A percentile compares a stretch with the other conserved stretches of the same genome.
phyloP scores from a whole-genome alignment of 805 yeast species.

The Pichia deserticola region DNA sequence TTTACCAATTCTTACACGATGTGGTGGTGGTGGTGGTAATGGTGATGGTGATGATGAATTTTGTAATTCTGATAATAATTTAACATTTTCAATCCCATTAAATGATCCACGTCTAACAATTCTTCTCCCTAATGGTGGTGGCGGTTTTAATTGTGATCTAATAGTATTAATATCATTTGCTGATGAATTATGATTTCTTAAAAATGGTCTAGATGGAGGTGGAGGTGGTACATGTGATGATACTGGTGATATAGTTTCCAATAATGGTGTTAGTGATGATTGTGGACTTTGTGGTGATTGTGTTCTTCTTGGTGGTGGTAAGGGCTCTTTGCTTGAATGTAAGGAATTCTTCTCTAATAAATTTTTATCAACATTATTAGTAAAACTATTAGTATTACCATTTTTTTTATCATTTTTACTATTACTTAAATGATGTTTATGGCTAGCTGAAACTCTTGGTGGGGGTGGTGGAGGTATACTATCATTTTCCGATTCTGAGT shows the following conservation, averaged over 20 bases:
- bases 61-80: not conserved
- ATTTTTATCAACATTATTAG: not conserved
- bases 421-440: no score
- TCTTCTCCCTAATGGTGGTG: not conserved
- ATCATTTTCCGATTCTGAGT: not conserved
- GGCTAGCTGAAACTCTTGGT: no score
- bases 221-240: not conserved
- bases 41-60: not conserved
- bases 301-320: not conserved
- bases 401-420: not conserved
- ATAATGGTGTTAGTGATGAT: not conserved
- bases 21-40: conserved; percentile 1
- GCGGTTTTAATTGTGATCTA: not conserved
- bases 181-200: not conserved
- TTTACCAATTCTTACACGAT: not conserved
- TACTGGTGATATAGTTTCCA: not conserved
- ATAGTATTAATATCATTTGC: not conserved
- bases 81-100: not conserved
- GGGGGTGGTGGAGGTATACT: not conserved
- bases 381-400: not conserved
- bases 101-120: not conserved
- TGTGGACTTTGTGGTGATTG: not conserved
- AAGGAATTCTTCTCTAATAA: not conserved
- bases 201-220: conserved; percentile 3
- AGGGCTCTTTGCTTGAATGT: not conserved